Evolutionary conservation across 768 basidiomycete species (phyloP), one percentile per base, ranked within the genome.

Genomic region (Russula dissimulans): DNA sequence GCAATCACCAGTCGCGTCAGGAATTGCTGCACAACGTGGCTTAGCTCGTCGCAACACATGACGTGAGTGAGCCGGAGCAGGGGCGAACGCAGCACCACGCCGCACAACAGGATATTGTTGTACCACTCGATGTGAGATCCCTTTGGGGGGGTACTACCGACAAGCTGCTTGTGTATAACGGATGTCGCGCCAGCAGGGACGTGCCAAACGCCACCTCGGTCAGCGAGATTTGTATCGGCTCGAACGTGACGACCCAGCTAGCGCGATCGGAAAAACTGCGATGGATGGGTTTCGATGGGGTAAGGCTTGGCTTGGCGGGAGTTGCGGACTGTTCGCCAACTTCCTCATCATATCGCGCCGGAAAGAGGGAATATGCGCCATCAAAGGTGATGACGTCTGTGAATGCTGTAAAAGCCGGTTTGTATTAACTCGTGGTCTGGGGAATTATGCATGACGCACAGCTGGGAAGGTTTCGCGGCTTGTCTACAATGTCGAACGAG

Each of bases 161-260:
- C 43, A 44, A 31, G 48, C 49, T 61, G 54, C 54, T 61, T 29
- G 60, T 56, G 38, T 51, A 61, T 22, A 61, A 41, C 29, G 60
- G 55, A 22, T 61, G 48, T 36, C 54, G 60, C 15, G 8, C 26
- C 1, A 43, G 55, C 26, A 48, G 3, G 14, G 60, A 61, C 4
- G 54, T 51, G 44, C 60, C 60, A 29, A 61, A 51, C 1, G 48
- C 31, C 6, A 51, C n/a, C 22, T 26, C n/a, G 0, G 62, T 44
- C 10, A 11, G 14, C 3, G 17, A 39, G 5, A 39, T 5, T 29
- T 9, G 17, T 10, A 29, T 32, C 43, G 44, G 32, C 1, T 61
- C 60, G 49, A 61, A 61, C 4, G 54, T 50, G 18, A 61, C 55
- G 43, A 61, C 60, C 60, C 60, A 61, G 49, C 60, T 61, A 4